phyloP scores from a whole-genome alignment of 1,139 yeast species.

The Blastobotrys aristatus region DNA sequence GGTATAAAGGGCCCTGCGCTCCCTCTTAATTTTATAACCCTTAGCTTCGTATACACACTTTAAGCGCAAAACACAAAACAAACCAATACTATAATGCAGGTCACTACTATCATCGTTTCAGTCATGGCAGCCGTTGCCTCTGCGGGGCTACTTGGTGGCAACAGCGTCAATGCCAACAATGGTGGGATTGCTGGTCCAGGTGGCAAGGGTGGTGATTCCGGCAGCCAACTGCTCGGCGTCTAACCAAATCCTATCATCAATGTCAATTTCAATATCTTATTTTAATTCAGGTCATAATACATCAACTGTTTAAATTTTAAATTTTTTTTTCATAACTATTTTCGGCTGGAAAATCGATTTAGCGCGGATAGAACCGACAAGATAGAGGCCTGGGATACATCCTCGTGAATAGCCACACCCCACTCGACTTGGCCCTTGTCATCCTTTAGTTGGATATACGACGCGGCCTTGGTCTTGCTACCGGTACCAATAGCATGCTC shows the following conservation, averaged over 20 bases:
- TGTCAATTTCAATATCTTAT: too few relatives aligned
- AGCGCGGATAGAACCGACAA: slow-evolving; percentile 72
- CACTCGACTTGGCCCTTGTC: slow-evolving; percentile 47
- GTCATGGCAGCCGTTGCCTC: background rate
- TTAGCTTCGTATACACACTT: too few relatives aligned
- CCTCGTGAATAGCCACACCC: slow-evolving; percentile 95
- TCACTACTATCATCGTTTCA: background rate
- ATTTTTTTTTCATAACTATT: too few relatives aligned
- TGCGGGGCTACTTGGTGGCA: background rate
- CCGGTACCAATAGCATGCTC: slow-evolving; percentile 93
- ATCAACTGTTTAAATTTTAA: too few relatives aligned
- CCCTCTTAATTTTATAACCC: too few relatives aligned
- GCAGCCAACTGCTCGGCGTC: background rate
- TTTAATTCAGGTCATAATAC: too few relatives aligned
- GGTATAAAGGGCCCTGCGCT: too few relatives aligned
- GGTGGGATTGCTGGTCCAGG: background rate
- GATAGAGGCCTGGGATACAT: slow-evolving; percentile 86
- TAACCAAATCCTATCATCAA: too few relatives aligned
- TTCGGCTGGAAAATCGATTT: slow-evolving; percentile 36
- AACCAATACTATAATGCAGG: background rate
- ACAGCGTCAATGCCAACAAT: background rate
- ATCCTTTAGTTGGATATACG: slow-evolving; percentile 65
- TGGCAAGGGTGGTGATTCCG: background rate
- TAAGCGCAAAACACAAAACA: background rate
- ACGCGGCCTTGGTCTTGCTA: slow-evolving; percentile 81